Evolutionary conservation across 192 early-diverging fungal genomes (phyloP).

Genomic region (Podila horticola): DNA sequence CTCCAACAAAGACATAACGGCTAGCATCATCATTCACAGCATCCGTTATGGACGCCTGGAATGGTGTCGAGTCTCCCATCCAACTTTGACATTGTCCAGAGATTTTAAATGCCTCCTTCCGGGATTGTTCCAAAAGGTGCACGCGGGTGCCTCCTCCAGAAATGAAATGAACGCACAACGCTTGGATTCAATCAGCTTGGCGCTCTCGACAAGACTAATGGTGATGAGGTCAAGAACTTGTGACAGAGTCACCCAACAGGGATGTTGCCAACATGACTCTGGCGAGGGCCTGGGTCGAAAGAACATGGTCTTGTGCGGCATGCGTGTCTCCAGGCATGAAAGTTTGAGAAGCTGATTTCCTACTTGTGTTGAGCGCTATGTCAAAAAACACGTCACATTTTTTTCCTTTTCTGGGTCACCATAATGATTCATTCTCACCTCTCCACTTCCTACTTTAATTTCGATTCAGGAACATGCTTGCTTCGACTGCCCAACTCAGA

Average conservation of each 20-base stretch:
- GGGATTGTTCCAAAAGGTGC: not conserved
- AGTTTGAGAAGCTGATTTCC: too few relatives aligned
- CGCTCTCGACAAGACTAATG: not conserved
- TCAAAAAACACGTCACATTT: too few relatives aligned
- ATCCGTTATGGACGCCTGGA: not conserved
- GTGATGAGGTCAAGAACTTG: not conserved
- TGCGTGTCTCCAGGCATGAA: too few relatives aligned
- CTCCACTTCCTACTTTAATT: too few relatives aligned
- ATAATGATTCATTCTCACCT: too few relatives aligned
- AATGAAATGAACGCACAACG: not conserved
- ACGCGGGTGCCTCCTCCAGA: not conserved
- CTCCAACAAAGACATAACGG: conserved; percentile 81
- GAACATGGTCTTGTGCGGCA: too few relatives aligned
- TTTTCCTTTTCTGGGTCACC: too few relatives aligned
- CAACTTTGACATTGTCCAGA: not conserved
- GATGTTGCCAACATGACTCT: not conserved
- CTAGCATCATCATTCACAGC: conserved; percentile 62
- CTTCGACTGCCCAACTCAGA: conserved; percentile 4
- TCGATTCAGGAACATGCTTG: conserved; percentile 12
- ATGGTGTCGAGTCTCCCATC: not conserved
- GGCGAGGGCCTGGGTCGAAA: too few relatives aligned
- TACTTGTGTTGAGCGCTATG: too few relatives aligned
- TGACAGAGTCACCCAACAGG: not conserved
- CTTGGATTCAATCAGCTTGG: not conserved
- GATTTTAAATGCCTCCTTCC: not conserved